Conservation (phyloP, 148 eudicot species). For the Salicornia ramosissima region DNA sequence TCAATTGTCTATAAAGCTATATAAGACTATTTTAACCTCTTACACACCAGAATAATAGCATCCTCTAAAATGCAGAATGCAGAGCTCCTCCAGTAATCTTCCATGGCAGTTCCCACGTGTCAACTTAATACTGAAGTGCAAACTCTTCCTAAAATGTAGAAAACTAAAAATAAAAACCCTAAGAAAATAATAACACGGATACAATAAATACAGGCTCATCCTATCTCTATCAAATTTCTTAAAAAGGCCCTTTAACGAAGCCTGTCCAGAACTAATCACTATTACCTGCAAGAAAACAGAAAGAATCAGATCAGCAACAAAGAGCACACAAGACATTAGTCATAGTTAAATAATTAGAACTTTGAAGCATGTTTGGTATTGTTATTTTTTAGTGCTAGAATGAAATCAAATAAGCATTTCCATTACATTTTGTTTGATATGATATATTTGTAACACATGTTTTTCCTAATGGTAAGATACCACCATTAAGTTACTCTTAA, state of each 20-base stretch:
- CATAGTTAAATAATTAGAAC: background rate
- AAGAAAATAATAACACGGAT: background rate
- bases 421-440: too few species aligned
- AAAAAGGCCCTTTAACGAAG: background rate
- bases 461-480: too few species aligned
- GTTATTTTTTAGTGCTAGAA: too few species aligned
- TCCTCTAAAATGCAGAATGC: background rate
- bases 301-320: background rate
- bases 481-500: too few species aligned
- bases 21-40: background rate
- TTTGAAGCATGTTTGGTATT: too few species aligned
- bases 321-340: background rate
- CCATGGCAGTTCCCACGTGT: background rate
- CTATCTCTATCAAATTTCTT: constrained; percentile 19
- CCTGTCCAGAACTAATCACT: constrained; percentile 19
- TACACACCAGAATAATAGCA: background rate
- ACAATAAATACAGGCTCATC: constrained; percentile 24
- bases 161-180: background rate
- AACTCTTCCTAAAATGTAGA: constrained; percentile 10
- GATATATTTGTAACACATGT: too few species aligned
- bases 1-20: background rate
- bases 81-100: background rate
- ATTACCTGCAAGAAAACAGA: constrained; percentile 16
- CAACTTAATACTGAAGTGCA: constrained; percentile 19
- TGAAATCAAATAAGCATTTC: too few species aligned